Base-by-base conservation (phyloP, 2,329 filamentous ascomycete species). In the Berkeleyomyces rouxiae region DNA sequence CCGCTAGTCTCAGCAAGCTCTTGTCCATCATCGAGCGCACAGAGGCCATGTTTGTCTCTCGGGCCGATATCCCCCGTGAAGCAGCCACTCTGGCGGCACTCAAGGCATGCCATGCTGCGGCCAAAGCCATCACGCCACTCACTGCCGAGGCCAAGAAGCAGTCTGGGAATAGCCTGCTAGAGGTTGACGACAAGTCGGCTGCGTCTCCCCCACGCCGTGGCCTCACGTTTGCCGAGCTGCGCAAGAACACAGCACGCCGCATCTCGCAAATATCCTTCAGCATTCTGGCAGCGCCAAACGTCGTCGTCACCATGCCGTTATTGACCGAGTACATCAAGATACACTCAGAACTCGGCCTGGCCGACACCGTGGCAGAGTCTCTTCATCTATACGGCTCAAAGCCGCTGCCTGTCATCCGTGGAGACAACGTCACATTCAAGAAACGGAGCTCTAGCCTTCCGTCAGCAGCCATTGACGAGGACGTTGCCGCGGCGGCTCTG, bases 321-420 rank as follows among this genome's bases (percentile, higher is more conserved):
- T 81, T 97, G 46, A 77, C 81, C 63, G 73, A 81, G 67, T 97
- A 96, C 72, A 84, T 95, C 66, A 78, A 82, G 44, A 82, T 89
- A 53, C 90, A 96, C 71, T 79, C 84, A 37, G 79, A 84, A 9
- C 80, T 97, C 51, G 81, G 83, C 65, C 83, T 81, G 63, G 85
- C 90, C 2, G 82, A 88, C 67, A 84, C 87, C 53, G 82, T 97
- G 66, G 90, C 92, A 5, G 81, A 85, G 65, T 82, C 90, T 49
- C 86, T 99, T 70, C 77, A 84, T 63, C 79, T 96, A 61, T 97
- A 92, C 71, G 88, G 89, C 58, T 82, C 82, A 68, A 99, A 97
- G 73, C 86, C 88, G 7, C 77, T 84, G 66, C 87, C 90, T 2
- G 74, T 79, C 36, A 51, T 63, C 11, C 53, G 59, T 23, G 62